These are phyloP conservation scores for Xerocomus brunneocitrinus DNA, from an alignment of 768 basidiomycete genomes.

Conservation along the genomic window DNA sequence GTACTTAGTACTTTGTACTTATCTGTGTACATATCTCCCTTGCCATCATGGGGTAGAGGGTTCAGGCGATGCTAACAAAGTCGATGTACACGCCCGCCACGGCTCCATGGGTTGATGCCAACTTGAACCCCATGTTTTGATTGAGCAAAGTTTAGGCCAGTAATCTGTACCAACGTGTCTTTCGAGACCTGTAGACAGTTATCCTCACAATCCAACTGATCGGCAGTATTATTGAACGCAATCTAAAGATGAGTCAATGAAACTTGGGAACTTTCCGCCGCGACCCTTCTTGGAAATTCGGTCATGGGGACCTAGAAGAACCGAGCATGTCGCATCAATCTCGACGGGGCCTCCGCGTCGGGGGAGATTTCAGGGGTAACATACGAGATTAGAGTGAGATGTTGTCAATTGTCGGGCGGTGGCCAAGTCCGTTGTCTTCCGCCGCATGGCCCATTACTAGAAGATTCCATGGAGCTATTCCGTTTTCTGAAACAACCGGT, in stretches of 20 bases:
- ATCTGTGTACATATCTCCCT: not conserved
- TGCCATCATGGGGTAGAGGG: not conserved
- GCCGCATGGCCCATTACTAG: not conserved
- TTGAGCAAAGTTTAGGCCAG: too few species aligned
- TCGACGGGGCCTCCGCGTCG: not conserved
- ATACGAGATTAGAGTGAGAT: not conserved
- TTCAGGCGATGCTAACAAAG: not conserved
- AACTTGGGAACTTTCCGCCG: not conserved
- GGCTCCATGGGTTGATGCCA: too few species aligned
- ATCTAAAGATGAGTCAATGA: conserved; percentile 1
- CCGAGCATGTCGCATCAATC: conserved; percentile 18
- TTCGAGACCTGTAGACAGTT: not conserved
- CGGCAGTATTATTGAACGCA: not conserved
- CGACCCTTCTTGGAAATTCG: not conserved
- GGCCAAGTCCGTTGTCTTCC: not conserved
- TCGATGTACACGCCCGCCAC: not conserved
- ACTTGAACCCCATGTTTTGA: too few species aligned
- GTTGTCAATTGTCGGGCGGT: not conserved
- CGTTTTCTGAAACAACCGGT: not conserved
- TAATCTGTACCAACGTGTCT: not conserved
- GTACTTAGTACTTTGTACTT: too few species aligned
- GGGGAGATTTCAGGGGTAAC: not conserved
- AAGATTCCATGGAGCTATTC: not conserved
- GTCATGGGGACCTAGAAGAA: not conserved
- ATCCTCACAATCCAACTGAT: not conserved